phyloP scores from a whole-genome alignment of 2,329 filamentous ascomycete species.

The Ciborinia camelliae region DNA sequence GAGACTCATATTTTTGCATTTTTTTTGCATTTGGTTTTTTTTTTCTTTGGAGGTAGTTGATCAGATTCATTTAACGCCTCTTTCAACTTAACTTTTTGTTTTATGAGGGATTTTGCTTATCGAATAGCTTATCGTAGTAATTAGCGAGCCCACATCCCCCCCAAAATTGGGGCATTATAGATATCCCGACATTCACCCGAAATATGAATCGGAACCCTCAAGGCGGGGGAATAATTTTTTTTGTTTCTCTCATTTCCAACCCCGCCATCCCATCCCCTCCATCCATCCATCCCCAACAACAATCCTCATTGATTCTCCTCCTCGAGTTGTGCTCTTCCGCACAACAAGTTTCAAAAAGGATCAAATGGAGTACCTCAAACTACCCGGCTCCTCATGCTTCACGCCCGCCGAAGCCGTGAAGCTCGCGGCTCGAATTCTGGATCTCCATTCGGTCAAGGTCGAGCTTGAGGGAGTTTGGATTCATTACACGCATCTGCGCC shows the following conservation, averaged over 20 bases:
- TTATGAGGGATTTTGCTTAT: too few relatives aligned
- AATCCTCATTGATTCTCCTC: neutral
- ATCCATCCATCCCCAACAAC: neutral
- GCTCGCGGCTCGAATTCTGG: slow-evolving; percentile 28
- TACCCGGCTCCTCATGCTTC: slow-evolving; percentile 35
- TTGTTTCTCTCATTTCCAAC: slow-evolving; percentile 1
- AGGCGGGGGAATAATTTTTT: slow-evolving; percentile 12
- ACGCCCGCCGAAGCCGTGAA: slow-evolving; percentile 34
- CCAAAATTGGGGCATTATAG: neutral
- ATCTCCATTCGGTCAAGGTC: slow-evolving; percentile 25
- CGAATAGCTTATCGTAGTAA: neutral
- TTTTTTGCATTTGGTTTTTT: neutral
- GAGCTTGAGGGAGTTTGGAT: slow-evolving; percentile 33
- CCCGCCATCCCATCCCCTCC: slow-evolving; percentile 11
- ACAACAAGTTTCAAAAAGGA: slow-evolving; percentile 11
- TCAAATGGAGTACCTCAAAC: slow-evolving; percentile 33
- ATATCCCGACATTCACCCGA: neutral
- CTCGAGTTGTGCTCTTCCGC: slow-evolving; percentile 9
- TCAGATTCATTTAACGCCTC: too few relatives aligned
- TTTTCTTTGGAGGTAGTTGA: too few relatives aligned
- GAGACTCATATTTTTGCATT: neutral
- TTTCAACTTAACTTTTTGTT: too few relatives aligned
- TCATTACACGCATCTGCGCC: slow-evolving; percentile 34
- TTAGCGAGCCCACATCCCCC: neutral
- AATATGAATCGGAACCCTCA: neutral